Base-by-base conservation (phyloP, 2,329 filamentous ascomycete genomes). In the Colletotrichum chrysophilum region DNA sequence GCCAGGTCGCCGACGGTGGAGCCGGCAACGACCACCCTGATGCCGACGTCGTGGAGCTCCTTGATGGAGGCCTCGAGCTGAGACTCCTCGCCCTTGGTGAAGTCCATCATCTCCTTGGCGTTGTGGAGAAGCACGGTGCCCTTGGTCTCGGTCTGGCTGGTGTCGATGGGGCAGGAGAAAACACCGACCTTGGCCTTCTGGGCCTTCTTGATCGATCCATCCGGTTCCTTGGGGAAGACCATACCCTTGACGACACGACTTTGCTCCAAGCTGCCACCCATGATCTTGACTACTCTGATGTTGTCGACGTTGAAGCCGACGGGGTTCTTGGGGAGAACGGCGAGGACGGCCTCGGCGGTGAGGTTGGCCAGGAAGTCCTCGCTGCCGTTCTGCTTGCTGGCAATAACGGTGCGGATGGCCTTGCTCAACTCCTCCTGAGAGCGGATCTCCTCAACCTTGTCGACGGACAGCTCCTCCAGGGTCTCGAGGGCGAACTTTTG, bases 261-360 rank as follows among this genome's bases (percentile, higher is more conserved):
- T 88, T 99, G 96, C 82, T 97, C 95, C 83, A 99, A 88, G 84
- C 94, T 96, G 78, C 97, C 96, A 80, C 97, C 97, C 96, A 99
- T 98, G 82, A 99, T 99, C 91, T 99, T 99, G 81, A 99, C 97
- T 74, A 99, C 97, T 76, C 97, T 95, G 81, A 99, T 94, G 86
- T 99, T 99, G 89, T 99, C 97, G 78, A 99, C 96, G 86, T 98
- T 99, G 91, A 99, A 99, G 88, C 97, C 96, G 84, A 91, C 87
- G 26, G 97, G 94, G 87, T 98, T 98, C 89, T 98, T 98, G 79
- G 97, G 97, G 78, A 99, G 91, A 24, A 99, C 96, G 60, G 95
- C 93, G 72, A 98, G 92, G 72, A 94, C 91, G 56, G 91, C 93
- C 84, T 98, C 96, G 61, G 97, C 93, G 78, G 99, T 96, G 81